These are phyloP conservation scores for Physcomitrium patens DNA, from an alignment of 225 moss, liverwort and hornwort genomes.

Conservation along the genomic window DNA sequence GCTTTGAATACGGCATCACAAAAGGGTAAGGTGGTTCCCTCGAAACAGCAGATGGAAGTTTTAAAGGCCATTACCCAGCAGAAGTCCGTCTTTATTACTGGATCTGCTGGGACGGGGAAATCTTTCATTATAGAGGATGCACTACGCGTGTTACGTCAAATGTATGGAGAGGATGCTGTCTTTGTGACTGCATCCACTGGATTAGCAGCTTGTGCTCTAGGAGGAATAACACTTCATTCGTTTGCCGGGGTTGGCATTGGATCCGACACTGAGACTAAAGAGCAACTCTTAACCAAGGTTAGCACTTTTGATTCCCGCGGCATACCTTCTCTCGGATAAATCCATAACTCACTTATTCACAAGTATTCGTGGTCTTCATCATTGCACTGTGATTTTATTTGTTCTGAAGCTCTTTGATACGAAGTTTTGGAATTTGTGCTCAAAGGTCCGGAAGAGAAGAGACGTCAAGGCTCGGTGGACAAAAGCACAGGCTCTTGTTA, in stretches of 20 bases:
- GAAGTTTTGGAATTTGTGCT: constrained; percentile 24
- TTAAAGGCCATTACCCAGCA: constrained; percentile 66
- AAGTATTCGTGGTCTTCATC: not conserved
- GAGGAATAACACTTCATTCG: constrained; percentile 85
- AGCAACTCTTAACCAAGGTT: constrained; percentile 59
- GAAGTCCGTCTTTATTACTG: constrained; percentile 81
- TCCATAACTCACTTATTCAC: not conserved
- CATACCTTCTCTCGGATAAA: not conserved
- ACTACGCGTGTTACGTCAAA: constrained; percentile 54
- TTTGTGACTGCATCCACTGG: constrained; percentile 93
- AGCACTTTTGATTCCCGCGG: constrained; percentile 11
- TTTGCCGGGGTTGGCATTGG: constrained; percentile 78
- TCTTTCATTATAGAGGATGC: constrained; percentile 77
- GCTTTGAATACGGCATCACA: constrained; percentile 5
- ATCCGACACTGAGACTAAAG: constrained; percentile 50
- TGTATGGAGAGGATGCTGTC: constrained; percentile 62
- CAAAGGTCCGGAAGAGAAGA: constrained; percentile 59
- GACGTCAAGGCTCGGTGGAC: constrained; percentile 69
- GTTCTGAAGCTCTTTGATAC: not conserved
- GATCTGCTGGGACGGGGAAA: constrained; percentile 91
- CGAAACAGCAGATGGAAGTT: constrained; percentile 70
- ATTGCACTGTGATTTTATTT: not conserved
- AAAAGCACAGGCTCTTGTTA: constrained; percentile 67
- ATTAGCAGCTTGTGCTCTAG: constrained; percentile 83
- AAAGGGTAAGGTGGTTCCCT: constrained; percentile 39